phyloP scores from a whole-genome alignment of 2,329 filamentous ascomycete genomes.

The Aspergillus uvarum region DNA sequence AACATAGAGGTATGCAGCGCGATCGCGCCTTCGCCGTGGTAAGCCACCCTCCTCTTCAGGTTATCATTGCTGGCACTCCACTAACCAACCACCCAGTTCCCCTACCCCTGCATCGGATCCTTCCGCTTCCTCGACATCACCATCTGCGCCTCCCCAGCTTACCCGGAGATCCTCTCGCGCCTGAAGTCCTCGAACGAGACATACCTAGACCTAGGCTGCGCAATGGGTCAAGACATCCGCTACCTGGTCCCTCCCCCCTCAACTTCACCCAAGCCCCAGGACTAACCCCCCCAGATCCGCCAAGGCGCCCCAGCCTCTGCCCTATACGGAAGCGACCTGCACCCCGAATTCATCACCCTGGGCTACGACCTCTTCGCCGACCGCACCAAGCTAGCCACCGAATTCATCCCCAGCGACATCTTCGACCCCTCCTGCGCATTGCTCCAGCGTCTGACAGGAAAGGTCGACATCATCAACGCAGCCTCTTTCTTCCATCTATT shows the following conservation, averaged over 20 bases:
- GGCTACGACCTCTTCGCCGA: constrained; percentile 11
- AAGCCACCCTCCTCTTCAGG: background rate
- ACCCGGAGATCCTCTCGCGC: background rate
- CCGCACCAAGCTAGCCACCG: background rate
- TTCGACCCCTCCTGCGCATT: background rate
- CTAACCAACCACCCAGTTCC: background rate
- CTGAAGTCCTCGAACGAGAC: background rate
- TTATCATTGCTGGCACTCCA: background rate
- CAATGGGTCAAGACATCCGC: constrained; percentile 6
- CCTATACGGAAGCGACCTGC: constrained; percentile 4
- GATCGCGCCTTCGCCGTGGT: constrained; percentile 4
- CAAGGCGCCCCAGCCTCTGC: background rate
- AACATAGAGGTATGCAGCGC: background rate
- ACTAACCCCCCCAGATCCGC: background rate
- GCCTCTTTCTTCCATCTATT: constrained; percentile 14
- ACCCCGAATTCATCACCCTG: background rate
- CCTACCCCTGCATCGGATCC: constrained; percentile 5
- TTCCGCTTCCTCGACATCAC: constrained; percentile 7
- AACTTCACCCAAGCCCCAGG: background rate
- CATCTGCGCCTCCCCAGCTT: background rate
- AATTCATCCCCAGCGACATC: constrained; percentile 9
- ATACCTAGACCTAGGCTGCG: constrained; percentile 5
- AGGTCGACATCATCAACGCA: constrained; percentile 8
- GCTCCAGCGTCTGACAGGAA: background rate
- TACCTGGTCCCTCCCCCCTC: background rate